Conservation (phyloP, 148 eudicot genomes). For the Rhododendron henanense region DNA sequence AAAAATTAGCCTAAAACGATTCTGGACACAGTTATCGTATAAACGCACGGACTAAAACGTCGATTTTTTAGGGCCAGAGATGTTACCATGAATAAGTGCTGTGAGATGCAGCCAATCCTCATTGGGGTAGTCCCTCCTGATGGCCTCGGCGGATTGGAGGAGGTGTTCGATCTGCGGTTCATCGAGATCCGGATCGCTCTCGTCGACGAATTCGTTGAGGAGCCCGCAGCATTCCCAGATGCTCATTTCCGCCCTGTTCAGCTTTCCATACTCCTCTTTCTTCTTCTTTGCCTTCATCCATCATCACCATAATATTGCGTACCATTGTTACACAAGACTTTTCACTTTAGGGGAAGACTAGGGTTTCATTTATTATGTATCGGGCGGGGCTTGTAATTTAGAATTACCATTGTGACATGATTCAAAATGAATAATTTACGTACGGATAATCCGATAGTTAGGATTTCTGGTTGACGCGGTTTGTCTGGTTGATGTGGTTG, state of each 20-base stretch:
- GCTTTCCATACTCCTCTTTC: slow-evolving; percentile 10
- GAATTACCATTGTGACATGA: too few species aligned
- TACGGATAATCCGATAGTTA: too few species aligned
- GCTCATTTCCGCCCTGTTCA: slow-evolving; percentile 18
- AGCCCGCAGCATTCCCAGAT: slow-evolving; percentile 33
- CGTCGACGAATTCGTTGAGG: slow-evolving; percentile 21
- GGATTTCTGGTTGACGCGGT: too few species aligned
- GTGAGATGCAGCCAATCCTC: slow-evolving; percentile 30
- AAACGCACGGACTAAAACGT: too few species aligned
- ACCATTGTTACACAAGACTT: background rate
- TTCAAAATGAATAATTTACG: too few species aligned
- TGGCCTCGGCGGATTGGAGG: slow-evolving; percentile 27
- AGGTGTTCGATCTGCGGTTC: slow-evolving; percentile 34
- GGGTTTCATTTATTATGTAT: background rate
- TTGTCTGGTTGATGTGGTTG: too few species aligned
- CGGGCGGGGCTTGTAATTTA: too few species aligned
- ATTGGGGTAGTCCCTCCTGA: slow-evolving; percentile 26
- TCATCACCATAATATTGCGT: background rate
- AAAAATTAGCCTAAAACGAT: background rate
- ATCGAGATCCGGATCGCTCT: slow-evolving; percentile 29
- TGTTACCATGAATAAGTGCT: slow-evolving; percentile 27
- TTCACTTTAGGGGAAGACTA: background rate
- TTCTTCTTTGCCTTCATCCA: slow-evolving; percentile 4
- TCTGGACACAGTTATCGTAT: too few species aligned
- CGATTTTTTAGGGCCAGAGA: background rate